Conservation (phyloP, 306 rosid species). For the Vachellia pachyceras region DNA sequence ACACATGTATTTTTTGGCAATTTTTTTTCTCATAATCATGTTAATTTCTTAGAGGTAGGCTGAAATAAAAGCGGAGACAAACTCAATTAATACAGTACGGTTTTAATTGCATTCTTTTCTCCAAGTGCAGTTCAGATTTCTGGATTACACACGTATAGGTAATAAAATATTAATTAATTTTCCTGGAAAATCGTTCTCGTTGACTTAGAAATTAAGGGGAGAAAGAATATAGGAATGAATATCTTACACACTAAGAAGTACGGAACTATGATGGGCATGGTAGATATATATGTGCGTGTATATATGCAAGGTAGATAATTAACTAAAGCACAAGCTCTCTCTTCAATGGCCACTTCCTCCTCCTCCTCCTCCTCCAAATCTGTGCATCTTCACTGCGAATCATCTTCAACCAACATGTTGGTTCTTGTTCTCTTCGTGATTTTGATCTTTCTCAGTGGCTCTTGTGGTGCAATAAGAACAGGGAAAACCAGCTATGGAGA, state of each 20-base stretch:
- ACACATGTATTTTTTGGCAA: too few species aligned
- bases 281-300: too few species aligned
- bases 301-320: neutral
- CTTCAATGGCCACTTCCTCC: constrained; percentile 48
- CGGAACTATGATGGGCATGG: neutral
- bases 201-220: constrained; percentile 34
- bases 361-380: constrained; percentile 44
- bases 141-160: constrained; percentile 30
- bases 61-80: neutral
- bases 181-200: constrained; percentile 42
- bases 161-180: constrained; percentile 33
- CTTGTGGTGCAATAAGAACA: constrained; percentile 67
- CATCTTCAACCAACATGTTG: neutral
- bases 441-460: constrained; percentile 55
- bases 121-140: constrained; percentile 35
- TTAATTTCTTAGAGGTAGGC: too few species aligned
- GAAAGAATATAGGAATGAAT: neutral
- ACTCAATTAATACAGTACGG: neutral
- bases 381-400: neutral
- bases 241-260: constrained; percentile 32
- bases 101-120: neutral
- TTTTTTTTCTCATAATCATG: too few species aligned
- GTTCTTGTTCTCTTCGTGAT: constrained; percentile 40
- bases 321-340: neutral
- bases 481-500: constrained; percentile 36